Conservation (phyloP, 257 asterid genomes). For the Solanum tacnaense region DNA sequence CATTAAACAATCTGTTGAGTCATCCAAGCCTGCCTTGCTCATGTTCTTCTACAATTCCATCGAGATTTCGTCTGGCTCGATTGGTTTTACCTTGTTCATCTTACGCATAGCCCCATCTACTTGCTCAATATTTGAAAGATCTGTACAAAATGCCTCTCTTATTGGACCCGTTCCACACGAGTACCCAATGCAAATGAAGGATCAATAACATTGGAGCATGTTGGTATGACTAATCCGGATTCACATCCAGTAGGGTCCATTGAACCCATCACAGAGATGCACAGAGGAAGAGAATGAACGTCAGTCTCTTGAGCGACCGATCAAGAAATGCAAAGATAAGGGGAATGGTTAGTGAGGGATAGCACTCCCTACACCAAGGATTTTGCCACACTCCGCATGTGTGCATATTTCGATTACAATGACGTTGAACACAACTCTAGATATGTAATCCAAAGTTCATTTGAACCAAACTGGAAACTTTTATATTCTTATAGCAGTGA, state of each 20-base stretch:
- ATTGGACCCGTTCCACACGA: background rate
- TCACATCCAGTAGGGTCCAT: too few relatives aligned
- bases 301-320: too few relatives aligned
- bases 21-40: background rate
- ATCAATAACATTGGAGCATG: background rate
- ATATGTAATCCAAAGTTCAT: background rate
- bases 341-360: too few relatives aligned
- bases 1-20: background rate
- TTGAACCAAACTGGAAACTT: background rate
- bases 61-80: background rate
- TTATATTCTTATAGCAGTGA: background rate
- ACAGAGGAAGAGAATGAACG: too few relatives aligned
- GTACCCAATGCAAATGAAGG: background rate
- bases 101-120: background rate
- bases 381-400: background rate
- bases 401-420: background rate
- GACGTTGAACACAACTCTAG: background rate
- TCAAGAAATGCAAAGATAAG: too few relatives aligned
- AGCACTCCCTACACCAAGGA: background rate
- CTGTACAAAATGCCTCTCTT: background rate
- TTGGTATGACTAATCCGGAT: background rate
- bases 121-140: background rate
- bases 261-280: too few relatives aligned
- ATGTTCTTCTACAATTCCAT: background rate
- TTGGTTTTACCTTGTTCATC: background rate